A percentile compares a stretch with the other conserved stretches of the same genome.
These are phyloP conservation scores for Kurtzmaniella quercitrusa DNA, from an alignment of 1,139 yeast genomes.

Conservation along the genomic window DNA sequence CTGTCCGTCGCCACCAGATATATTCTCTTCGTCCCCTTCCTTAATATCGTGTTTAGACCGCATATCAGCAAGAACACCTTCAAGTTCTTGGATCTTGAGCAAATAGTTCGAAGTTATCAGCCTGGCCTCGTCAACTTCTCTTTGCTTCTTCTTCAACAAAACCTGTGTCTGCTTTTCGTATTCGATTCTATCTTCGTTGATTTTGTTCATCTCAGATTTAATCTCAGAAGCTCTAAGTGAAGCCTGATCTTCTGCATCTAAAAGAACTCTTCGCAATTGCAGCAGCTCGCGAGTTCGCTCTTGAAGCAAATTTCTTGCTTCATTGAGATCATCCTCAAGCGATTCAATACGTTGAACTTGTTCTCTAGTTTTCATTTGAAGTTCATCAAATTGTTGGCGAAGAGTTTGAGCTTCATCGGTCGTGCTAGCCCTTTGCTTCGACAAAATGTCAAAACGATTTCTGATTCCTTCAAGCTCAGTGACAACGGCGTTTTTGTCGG, in stretches of 20 bases:
- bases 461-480: constrained; percentile 51
- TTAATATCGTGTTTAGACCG: constrained; percentile 7
- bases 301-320: constrained; percentile 65
- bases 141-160: constrained; percentile 46
- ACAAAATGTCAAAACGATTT: constrained; percentile 46
- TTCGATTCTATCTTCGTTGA: constrained; percentile 57
- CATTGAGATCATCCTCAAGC: constrained; percentile 76
- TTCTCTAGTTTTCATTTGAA: constrained; percentile 65
- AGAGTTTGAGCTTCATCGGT: constrained; percentile 54
- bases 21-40: constrained; percentile 10
- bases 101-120: constrained; percentile 25
- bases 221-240: constrained; percentile 38
- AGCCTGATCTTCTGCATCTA: constrained; percentile 64
- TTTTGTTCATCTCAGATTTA: constrained; percentile 22
- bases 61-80: constrained; percentile 36
- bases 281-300: constrained; percentile 79
- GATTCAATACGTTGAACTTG: constrained; percentile 56
- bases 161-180: constrained; percentile 53
- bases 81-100: constrained; percentile 29
- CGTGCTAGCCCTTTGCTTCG: constrained; percentile 45
- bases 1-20: constrained; percentile 18
- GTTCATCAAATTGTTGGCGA: constrained; percentile 76
- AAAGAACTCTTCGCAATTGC: constrained; percentile 62
- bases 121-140: constrained; percentile 45
- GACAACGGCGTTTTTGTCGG: constrained; percentile 49